phyloP scores from a whole-genome alignment of 257 asterid species.

The Fraxinus americana region DNA sequence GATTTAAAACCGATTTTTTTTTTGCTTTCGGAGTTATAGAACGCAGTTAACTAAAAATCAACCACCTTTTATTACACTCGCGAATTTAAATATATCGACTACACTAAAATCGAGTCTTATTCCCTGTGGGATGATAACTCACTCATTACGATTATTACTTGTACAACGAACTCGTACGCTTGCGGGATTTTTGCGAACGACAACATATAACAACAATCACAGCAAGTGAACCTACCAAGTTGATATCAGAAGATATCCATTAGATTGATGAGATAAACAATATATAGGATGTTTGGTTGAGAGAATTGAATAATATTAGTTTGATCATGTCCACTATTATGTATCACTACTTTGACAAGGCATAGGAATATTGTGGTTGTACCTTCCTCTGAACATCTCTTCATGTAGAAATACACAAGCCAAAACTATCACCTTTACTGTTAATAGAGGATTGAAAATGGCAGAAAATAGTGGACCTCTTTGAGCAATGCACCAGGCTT shows the following conservation, averaged over 20 bases:
- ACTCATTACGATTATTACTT: too few relatives aligned
- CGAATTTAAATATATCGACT: too few relatives aligned
- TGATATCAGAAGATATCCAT: constrained; percentile 22
- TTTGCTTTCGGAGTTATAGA: too few relatives aligned
- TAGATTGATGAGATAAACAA: neutral
- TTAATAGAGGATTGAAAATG: constrained; percentile 64
- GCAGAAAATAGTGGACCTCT: constrained; percentile 74
- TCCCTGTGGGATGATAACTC: too few relatives aligned
- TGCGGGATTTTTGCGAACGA: too few relatives aligned
- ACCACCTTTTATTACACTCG: too few relatives aligned
- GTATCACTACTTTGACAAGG: neutral
- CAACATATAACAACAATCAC: constrained; percentile 66
- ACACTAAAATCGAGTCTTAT: too few relatives aligned
- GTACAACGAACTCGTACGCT: too few relatives aligned
- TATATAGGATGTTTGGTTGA: too few relatives aligned
- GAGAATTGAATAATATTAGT: too few relatives aligned
- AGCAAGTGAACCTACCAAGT: constrained; percentile 59
- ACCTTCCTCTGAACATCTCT: constrained; percentile 76
- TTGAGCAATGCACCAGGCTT: constrained; percentile 63
- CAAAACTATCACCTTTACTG: constrained; percentile 48
- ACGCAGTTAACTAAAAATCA: too few relatives aligned
- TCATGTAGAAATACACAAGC: constrained; percentile 62
- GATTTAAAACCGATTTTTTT: too few relatives aligned
- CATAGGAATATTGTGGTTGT: neutral
- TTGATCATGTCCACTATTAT: neutral